Conservation (phyloP, 140 eudicot species). For the Ambrosia hybrid region DNA sequence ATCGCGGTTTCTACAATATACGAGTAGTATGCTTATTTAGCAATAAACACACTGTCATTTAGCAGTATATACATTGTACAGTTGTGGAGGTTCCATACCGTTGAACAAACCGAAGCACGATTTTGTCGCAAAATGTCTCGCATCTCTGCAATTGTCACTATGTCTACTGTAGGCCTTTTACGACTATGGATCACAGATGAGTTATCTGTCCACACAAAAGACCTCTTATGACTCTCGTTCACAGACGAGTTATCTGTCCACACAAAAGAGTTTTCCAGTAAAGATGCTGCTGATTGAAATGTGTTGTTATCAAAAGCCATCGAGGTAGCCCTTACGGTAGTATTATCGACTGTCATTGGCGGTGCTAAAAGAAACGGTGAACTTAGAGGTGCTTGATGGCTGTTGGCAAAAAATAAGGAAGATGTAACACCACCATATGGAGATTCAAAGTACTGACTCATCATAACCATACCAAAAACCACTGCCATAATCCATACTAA, state of each 20-base stretch:
- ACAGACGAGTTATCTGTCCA: background rate
- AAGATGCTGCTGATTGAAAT: conserved; percentile 11
- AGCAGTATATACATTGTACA: no score
- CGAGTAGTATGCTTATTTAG: no score
- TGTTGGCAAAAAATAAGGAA: background rate
- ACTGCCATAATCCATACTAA: background rate
- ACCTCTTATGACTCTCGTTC: no score
- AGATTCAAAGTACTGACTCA: conserved; percentile 6
- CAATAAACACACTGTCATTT: conserved; percentile 5
- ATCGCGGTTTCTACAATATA: conserved; percentile 16
- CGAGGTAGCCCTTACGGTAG: background rate
- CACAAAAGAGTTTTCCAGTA: background rate
- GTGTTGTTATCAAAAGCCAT: conserved; percentile 11
- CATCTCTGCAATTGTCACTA: conserved; percentile 39
- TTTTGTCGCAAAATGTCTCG: conserved; percentile 31
- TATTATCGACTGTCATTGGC: background rate
- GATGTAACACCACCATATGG: background rate
- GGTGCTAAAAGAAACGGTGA: background rate
- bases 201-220: background rate
- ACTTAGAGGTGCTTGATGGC: background rate
- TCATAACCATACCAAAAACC: no score
- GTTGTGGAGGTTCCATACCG: conserved; percentile 23
- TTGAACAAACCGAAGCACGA: conserved; percentile 26
- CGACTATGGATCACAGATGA: background rate
- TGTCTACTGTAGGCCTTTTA: conserved; percentile 22